Base-by-base conservation (phyloP, 257 asterid genomes). In the Gardenia jasminoides region DNA sequence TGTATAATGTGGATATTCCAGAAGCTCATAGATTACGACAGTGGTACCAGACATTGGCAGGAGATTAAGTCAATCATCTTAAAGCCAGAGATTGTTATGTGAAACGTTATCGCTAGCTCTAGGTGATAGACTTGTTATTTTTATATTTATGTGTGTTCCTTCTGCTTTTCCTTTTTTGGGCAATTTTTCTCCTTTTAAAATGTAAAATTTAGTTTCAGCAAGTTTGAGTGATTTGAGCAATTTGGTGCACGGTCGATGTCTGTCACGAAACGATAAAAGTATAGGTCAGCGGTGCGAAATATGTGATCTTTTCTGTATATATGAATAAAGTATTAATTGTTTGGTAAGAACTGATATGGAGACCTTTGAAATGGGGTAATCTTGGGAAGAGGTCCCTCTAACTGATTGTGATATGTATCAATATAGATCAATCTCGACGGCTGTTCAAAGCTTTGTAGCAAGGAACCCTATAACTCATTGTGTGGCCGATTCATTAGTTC, bases 61-160 rank as follows among this genome's bases (percentile, higher is more conserved):
- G 97, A 93, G 92, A 93, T 92, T 82, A 92, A 93, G 85, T 81
- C 95, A 26, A 92, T 90, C 90, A 94, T 94, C 78, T 62, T 91
- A 90, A 89, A 88, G 86, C 97, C 98, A 16, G 92, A 94, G 89
- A 92, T 91, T 17, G 92, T 94, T 13, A 94, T 94, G 98, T 94
- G 85, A 83, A 81, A 74, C 77, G 64, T 64, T 76, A 69, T 56
- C 78, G 75, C 78, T 83, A 36, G 85, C 70, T 19, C 43, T 80
- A 76, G 76, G 70, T 80, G 79, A 58, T 58, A 72, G 79, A 78
- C 76, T 83, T 66, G 2, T 77, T 80, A 36, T 73, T 76, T 67
- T 31, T 8, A 41, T 67, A 16, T 56, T 47, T 47, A 26, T 68
- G 78, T 75, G 54, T 82, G 58, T 70, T 66, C 36, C 26, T 65